phyloP scores from a whole-genome alignment of 768 basidiomycete species.

The Lactarius sanguifluus region DNA sequence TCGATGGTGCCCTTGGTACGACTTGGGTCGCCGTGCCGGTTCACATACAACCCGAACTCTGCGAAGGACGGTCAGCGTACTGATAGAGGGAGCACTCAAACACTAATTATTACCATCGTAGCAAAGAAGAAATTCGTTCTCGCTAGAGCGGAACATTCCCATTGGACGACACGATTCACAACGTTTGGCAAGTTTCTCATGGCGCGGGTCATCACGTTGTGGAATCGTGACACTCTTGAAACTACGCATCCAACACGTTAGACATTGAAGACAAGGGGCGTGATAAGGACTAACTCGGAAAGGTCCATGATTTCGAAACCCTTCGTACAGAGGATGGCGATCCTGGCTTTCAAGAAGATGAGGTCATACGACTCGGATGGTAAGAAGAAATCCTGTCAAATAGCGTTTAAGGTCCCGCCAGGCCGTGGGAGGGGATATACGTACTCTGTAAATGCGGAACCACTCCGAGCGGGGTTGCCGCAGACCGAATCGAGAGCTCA shows the following conservation, averaged over 20 bases:
- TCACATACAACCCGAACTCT: slow-evolving; percentile 93
- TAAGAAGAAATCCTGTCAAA: slow-evolving; percentile 75
- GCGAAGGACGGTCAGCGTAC: slow-evolving; percentile 16
- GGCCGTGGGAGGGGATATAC: slow-evolving; percentile 11
- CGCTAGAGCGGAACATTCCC: slow-evolving; percentile 86
- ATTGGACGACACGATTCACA: slow-evolving; percentile 80
- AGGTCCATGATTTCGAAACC: slow-evolving; percentile 99
- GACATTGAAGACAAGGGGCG: background rate
- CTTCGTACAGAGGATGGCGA: slow-evolving; percentile 89
- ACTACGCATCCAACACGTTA: slow-evolving; percentile 39
- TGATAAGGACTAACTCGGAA: slow-evolving; percentile 62
- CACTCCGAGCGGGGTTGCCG: slow-evolving; percentile 84
- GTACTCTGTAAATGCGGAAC: slow-evolving; percentile 87
- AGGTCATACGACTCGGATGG: slow-evolving; percentile 89
- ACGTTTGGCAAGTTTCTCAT: slow-evolving; percentile 71
- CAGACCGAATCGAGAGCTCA: slow-evolving; percentile 73
- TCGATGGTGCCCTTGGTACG: slow-evolving; percentile 73
- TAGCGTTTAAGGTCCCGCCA: background rate
- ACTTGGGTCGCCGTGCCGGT: slow-evolving; percentile 87
- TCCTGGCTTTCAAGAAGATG: slow-evolving; percentile 89
- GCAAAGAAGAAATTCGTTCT: slow-evolving; percentile 86
- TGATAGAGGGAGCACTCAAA: background rate
- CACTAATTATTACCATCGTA: slow-evolving; percentile 65
- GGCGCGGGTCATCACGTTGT: slow-evolving; percentile 65
- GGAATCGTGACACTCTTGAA: slow-evolving; percentile 91